A percentile compares a stretch with the other conserved stretches of the same genome.
These are phyloP conservation scores for Coniferiporia weirii DNA, from an alignment of 1,284 basidiomycete genomes.

Conservation along the genomic window DNA sequence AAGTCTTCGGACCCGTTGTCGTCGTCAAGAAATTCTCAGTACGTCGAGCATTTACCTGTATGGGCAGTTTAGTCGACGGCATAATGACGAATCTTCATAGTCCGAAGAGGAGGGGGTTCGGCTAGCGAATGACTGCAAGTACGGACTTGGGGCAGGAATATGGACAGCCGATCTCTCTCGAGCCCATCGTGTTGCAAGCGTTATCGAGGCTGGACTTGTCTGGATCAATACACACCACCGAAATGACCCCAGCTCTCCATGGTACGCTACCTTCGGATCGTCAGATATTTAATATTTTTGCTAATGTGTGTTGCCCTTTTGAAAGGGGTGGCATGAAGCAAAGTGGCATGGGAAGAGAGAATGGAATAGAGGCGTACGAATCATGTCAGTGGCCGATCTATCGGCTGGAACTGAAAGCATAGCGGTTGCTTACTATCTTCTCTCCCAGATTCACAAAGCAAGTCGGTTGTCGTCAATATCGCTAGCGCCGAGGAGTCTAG, in stretches of 20 bases:
- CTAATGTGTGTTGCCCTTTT: background rate
- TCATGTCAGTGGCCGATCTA: constrained; percentile 47
- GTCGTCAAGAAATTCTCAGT: constrained; percentile 63
- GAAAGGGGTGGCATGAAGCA: constrained; percentile 80
- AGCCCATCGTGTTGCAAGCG: constrained; percentile 63
- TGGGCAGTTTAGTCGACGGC: background rate
- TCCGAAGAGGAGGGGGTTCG: constrained; percentile 58
- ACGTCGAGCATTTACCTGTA: constrained; percentile 21
- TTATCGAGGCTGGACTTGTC: constrained; percentile 68
- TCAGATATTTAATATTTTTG: background rate
- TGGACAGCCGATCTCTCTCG: constrained; percentile 73
- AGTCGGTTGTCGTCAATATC: constrained; percentile 70
- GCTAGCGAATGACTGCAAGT: constrained; percentile 71
- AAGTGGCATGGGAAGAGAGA: constrained; percentile 78
- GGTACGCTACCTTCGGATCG: constrained; percentile 40
- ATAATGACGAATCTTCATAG: constrained; percentile 29
- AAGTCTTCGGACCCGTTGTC: constrained; percentile 77
- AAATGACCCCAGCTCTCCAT: constrained; percentile 83
- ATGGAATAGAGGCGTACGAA: constrained; percentile 73
- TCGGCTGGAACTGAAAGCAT: background rate
- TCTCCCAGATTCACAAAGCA: constrained; percentile 68
- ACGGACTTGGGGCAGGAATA: constrained; percentile 75
- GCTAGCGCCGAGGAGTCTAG: constrained; percentile 54
- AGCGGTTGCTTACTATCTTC: background rate
- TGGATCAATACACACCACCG: constrained; percentile 87